Evolutionary conservation across 2,329 filamentous ascomycete genomes (phyloP).

Genomic region (Myriosclerotinia curreyana): DNA sequence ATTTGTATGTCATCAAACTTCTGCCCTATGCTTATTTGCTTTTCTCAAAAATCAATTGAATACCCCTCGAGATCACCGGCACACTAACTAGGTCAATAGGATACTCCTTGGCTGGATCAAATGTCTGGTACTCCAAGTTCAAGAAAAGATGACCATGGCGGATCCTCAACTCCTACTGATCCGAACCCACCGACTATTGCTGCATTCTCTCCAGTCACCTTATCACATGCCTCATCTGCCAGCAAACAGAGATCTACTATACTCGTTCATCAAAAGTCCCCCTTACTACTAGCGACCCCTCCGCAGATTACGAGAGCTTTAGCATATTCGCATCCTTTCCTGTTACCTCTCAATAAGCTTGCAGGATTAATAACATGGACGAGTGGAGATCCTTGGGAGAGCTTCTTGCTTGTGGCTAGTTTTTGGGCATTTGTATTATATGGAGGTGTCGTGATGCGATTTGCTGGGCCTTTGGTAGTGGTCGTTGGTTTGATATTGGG

Average conservation of each 20-base stretch:
- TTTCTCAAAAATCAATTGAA: constrained; percentile 13
- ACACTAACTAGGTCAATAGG: constrained; percentile 32
- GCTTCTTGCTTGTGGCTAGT: constrained; percentile 77
- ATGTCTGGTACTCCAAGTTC: constrained; percentile 39
- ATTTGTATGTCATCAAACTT: constrained; percentile 35
- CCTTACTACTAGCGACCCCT: constrained; percentile 85
- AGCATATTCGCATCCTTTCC: constrained; percentile 92
- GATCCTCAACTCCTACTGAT: constrained; percentile 34
- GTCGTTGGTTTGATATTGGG: constrained; percentile 77
- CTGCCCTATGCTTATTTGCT: constrained; percentile 15
- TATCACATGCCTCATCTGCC: constrained; percentile 60
- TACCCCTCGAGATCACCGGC: background rate
- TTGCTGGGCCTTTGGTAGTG: constrained; percentile 78
- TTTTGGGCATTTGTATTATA: constrained; percentile 90
- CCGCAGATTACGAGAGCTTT: constrained; percentile 91
- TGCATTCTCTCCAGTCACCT: constrained; percentile 81
- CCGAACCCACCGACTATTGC: constrained; percentile 72
- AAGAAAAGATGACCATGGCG: constrained; percentile 35
- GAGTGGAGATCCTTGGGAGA: constrained; percentile 91
- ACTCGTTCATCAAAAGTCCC: constrained; percentile 94
- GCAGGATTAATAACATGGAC: constrained; percentile 91
- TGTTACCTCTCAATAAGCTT: constrained; percentile 82
- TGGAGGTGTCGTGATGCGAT: constrained; percentile 76
- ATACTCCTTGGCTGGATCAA: constrained; percentile 39
- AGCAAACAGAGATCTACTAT: constrained; percentile 83